A percentile compares a stretch with the other conserved stretches of the same genome.
Conservation (phyloP, 192 early-diverging fungal species). For the Coemansia sp. region DNA sequence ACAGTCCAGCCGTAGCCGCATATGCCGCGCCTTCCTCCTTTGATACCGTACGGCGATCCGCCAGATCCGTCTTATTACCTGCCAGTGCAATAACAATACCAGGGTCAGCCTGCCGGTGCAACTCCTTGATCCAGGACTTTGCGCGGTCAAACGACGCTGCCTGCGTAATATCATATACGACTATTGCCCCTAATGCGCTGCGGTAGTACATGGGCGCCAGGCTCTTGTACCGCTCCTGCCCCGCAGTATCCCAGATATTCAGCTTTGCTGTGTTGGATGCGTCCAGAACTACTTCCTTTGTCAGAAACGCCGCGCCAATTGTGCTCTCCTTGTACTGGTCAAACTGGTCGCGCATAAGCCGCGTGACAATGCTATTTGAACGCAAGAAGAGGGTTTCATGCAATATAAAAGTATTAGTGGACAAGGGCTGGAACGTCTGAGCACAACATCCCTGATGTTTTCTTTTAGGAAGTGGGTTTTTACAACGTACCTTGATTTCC, state of each 20-base stretch:
- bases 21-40: constrained; percentile 77
- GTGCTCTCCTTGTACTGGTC: constrained; percentile 98
- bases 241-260: constrained; percentile 90
- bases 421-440: background rate
- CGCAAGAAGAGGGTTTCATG: background rate
- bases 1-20: constrained; percentile 73
- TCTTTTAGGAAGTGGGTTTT: background rate
- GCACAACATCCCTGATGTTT: background rate
- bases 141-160: constrained; percentile 86
- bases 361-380: constrained; percentile 77
- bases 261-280: constrained; percentile 76
- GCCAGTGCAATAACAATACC: constrained; percentile 93
- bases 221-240: constrained; percentile 98
- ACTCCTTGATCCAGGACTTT: constrained; percentile 94
- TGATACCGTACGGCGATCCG: constrained; percentile 67
- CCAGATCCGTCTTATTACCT: constrained; percentile 96
- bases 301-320: constrained; percentile 90
- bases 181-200: constrained; percentile 94
- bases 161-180: constrained; percentile 95
- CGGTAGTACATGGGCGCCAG: constrained; percentile 97
- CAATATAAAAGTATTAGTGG: background rate
- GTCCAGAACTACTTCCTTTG: constrained; percentile 89
- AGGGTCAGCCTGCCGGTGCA: constrained; percentile 90
- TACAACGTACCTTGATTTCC: constrained; percentile 81
- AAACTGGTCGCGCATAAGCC: constrained; percentile 93